Evolutionary conservation across 176 grass and related monocot species (phyloP).

Genomic region (Carex myosuroides): DNA sequence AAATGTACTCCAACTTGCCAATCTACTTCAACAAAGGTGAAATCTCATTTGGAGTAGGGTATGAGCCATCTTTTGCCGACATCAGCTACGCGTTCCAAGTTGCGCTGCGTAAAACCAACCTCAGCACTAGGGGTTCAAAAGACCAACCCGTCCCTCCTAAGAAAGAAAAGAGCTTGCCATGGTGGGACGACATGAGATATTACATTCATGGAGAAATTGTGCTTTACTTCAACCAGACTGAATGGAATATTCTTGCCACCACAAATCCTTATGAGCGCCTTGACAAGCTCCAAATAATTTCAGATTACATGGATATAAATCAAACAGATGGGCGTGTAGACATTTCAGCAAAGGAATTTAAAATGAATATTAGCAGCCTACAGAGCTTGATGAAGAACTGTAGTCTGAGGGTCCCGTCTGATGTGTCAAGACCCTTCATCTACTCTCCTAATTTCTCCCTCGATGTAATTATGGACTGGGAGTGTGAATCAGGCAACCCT

Average conservation of each 20-base stretch:
- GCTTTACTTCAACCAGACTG: constrained; percentile 74
- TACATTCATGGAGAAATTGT: constrained; percentile 92
- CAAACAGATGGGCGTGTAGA: constrained; percentile 91
- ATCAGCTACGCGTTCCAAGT: constrained; percentile 97
- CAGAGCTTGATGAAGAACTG: constrained; percentile 89
- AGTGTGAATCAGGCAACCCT: constrained; percentile 88
- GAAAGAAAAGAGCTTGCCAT: constrained; percentile 94
- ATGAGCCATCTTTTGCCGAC: constrained; percentile 97
- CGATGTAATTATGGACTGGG: constrained; percentile 90
- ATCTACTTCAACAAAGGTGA: constrained; percentile 93
- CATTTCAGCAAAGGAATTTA: constrained; percentile 88
- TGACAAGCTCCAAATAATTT: constrained; percentile 89
- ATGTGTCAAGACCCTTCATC: constrained; percentile 60
- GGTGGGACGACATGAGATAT: constrained; percentile 99
- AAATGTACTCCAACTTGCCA: constrained; percentile 97
- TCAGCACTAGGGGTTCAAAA: constrained; percentile 56
- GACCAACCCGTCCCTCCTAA: constrained; percentile 45
- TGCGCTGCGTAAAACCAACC: constrained; percentile 72
- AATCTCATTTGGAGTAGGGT: constrained; percentile 97
- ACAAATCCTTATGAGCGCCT: constrained; percentile 92
- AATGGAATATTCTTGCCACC: constrained; percentile 84
- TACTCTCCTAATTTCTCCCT: constrained; percentile 83
- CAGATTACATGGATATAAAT: constrained; percentile 91
- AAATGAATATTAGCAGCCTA: constrained; percentile 90
- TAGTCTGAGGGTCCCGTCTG: constrained; percentile 64